Conservation (phyloP, 225 moss, liverwort and hornwort species). For the Thuidium tamariscinum region DNA sequence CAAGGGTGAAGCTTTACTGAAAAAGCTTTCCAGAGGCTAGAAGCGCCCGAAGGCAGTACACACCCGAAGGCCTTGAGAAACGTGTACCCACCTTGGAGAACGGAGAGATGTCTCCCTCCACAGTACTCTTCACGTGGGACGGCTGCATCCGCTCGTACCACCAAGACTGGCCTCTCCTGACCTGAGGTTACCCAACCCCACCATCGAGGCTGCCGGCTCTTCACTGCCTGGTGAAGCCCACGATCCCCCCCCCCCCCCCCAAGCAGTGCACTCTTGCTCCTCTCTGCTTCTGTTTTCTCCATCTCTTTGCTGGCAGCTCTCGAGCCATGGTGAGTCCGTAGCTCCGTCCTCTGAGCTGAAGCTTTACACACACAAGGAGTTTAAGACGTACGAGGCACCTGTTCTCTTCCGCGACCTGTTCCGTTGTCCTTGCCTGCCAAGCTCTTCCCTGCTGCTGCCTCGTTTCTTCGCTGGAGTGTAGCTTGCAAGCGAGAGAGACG, state of each 20-base stretch:
- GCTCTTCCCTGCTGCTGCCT: background rate
- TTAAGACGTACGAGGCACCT: background rate
- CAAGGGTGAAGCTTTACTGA: too few relatives aligned
- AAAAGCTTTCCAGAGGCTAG: too few relatives aligned
- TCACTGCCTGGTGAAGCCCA: fast-evolving
- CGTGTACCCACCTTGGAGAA: too few relatives aligned
- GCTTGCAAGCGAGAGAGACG: background rate
- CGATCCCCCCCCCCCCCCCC: too few relatives aligned
- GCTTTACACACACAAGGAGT: background rate
- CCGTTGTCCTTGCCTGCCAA: background rate
- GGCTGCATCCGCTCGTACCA: too few relatives aligned
- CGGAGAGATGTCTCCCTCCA: too few relatives aligned
- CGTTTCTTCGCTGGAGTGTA: background rate
- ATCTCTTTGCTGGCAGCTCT: background rate
- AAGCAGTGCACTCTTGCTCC: background rate
- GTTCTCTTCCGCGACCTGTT: background rate
- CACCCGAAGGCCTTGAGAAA: too few relatives aligned
- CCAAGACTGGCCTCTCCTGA: too few relatives aligned
- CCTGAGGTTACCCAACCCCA: too few relatives aligned
- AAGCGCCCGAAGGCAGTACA: too few relatives aligned
- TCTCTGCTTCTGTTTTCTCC: background rate
- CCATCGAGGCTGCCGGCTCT: background rate
- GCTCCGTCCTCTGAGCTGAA: background rate
- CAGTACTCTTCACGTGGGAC: too few relatives aligned
- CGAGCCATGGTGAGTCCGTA: too few relatives aligned